A percentile compares a stretch with the other conserved stretches of the same genome.
Conservation (phyloP, 257 asterid species). For the Solanum chmielewskii region DNA sequence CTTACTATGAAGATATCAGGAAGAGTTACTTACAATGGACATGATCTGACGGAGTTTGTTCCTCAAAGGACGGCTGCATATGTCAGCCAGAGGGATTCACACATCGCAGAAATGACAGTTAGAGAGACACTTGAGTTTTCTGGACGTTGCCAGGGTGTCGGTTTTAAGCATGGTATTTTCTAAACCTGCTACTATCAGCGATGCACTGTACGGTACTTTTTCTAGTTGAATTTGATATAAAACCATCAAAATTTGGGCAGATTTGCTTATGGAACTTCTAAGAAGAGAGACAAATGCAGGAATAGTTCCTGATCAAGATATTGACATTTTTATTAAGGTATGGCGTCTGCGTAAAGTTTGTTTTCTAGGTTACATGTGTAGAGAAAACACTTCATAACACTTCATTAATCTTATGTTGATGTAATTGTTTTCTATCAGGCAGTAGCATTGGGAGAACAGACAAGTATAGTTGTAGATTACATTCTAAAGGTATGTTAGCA, state of each 20-base stretch:
- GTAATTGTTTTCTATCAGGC: conserved; percentile 56
- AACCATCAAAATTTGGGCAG: conserved; percentile 12
- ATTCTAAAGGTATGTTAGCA: conserved; percentile 53
- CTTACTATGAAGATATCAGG: conserved; percentile 64
- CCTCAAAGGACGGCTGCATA: conserved; percentile 67
- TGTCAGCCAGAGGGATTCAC: conserved; percentile 66
- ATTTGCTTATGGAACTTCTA: conserved; percentile 65
- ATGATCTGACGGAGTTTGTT: conserved; percentile 47
- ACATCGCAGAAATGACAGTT: conserved; percentile 70
- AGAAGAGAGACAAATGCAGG: conserved; percentile 56
- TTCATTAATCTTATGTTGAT: conserved; percentile 6
- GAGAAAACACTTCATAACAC: not conserved
- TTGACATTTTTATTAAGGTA: conserved; percentile 67
- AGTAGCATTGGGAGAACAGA: conserved; percentile 71
- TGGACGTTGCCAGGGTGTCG: conserved; percentile 58
- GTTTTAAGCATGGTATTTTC: conserved; percentile 46
- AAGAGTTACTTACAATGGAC: conserved; percentile 55
- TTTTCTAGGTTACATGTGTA: not conserved
- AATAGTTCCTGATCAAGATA: conserved; percentile 51
- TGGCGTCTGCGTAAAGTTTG: conserved; percentile 6
- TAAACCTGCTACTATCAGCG: not conserved
- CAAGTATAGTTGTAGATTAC: conserved; percentile 64
- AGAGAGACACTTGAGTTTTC: conserved; percentile 71
- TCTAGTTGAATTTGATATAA: not conserved
- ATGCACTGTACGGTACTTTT: not conserved